Percentiles rank a stretch among this genome's conserved stretches.
Conservation (phyloP, 345 rosid species). For the Hypericum androsaemum region DNA sequence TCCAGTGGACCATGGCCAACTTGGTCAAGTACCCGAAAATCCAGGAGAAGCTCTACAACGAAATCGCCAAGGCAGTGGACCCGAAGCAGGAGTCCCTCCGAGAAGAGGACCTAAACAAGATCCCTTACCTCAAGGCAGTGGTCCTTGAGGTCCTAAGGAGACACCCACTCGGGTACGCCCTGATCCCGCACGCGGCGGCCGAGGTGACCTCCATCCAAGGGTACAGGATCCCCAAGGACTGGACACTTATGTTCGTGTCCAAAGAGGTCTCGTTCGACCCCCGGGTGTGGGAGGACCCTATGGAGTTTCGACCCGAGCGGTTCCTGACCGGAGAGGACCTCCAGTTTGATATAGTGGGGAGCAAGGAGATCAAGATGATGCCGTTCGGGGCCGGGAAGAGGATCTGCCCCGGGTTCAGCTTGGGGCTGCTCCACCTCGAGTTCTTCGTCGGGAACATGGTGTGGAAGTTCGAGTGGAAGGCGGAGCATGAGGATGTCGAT, state of each 20-base stretch:
- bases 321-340: not conserved
- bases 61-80: conserved; percentile 11
- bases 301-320: conserved; percentile 17
- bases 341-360: conserved; percentile 6
- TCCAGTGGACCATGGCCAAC: conserved; percentile 19
- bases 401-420: conserved; percentile 16
- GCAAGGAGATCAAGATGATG: conserved; percentile 15
- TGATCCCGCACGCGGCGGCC: not conserved
- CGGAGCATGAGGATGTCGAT: conserved; percentile 11
- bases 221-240: conserved; percentile 12
- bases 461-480: conserved; percentile 13
- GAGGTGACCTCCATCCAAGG: conserved; percentile 9
- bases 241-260: conserved; percentile 15
- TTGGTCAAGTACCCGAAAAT: conserved; percentile 13
- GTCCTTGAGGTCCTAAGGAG: conserved; percentile 10
- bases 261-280: conserved; percentile 20
- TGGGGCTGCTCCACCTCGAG: conserved; percentile 15
- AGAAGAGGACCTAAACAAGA: conserved; percentile 9
- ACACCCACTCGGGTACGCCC: conserved; percentile 5
- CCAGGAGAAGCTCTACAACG: conserved; percentile 8
- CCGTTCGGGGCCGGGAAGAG: conserved; percentile 22
- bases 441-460: conserved; percentile 19
- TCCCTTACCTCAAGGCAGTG: conserved; percentile 10
- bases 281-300: conserved; percentile 17
- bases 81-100: not conserved